Conservation (phyloP, 331 rosid genomes). For the Pyrus hybrid region DNA sequence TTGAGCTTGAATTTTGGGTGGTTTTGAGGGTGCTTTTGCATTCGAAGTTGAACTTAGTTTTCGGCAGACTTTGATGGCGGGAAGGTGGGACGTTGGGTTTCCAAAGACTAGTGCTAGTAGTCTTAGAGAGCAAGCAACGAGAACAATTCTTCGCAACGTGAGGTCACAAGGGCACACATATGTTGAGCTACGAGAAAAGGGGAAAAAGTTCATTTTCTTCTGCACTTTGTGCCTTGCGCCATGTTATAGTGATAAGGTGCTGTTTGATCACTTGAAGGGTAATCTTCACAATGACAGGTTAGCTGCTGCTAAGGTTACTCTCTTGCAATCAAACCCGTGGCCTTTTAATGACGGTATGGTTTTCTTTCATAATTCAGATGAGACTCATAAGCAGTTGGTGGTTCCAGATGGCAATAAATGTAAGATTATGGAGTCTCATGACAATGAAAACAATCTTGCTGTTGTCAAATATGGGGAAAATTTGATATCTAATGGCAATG, state of each 20-base stretch:
- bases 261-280: conserved; percentile 81
- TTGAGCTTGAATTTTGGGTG: background rate
- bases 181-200: conserved; percentile 76
- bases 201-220: conserved; percentile 64
- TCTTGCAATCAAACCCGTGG: conserved; percentile 76
- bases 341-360: conserved; percentile 81
- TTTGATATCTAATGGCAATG: background rate
- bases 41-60: conserved; percentile 10
- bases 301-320: conserved; percentile 60
- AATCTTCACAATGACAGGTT: conserved; percentile 60
- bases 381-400: conserved; percentile 23
- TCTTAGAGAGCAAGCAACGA: conserved; percentile 57
- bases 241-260: conserved; percentile 58
- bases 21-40: background rate
- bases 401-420: conserved; percentile 15
- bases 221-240: conserved; percentile 74
- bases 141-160: conserved; percentile 58
- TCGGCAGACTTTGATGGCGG: conserved; percentile 45
- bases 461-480: conserved; percentile 46
- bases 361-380: conserved; percentile 52
- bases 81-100: conserved; percentile 46
- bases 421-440: conserved; percentile 37
- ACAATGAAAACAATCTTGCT: conserved; percentile 41
- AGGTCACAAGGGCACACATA: conserved; percentile 81
- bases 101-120: conserved; percentile 27